Evolutionary conservation across 768 basidiomycete species (phyloP).

Genomic region (Leccinum disarticulatum): DNA sequence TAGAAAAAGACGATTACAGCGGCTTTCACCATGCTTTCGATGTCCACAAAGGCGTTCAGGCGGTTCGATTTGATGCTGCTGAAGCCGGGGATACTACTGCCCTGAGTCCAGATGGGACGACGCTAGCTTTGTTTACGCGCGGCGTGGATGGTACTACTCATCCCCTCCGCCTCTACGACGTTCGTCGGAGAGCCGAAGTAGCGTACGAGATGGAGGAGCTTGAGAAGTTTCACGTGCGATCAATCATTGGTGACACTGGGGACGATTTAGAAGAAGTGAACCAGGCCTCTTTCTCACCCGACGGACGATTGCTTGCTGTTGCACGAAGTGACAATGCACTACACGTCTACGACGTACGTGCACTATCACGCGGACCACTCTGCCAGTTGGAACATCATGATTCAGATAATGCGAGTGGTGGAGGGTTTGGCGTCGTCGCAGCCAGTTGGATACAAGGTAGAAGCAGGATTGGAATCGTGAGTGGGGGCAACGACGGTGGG

Average conservation of each 20-base stretch:
- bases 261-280: conserved; percentile 42
- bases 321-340: conserved; percentile 57
- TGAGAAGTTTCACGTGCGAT: conserved; percentile 32
- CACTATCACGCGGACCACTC: conserved; percentile 44
- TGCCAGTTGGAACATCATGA: conserved; percentile 50
- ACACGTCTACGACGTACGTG: conserved; percentile 65
- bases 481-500: conserved; percentile 66
- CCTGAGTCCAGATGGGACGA: conserved; percentile 44
- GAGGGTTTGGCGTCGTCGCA: conserved; percentile 49
- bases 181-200: conserved; percentile 33
- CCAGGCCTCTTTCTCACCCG: conserved; percentile 54
- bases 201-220: conserved; percentile 35
- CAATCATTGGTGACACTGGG: not conserved
- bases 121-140: conserved; percentile 34
- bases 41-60: conserved; percentile 19
- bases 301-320: conserved; percentile 58
- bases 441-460: conserved; percentile 52
- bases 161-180: conserved; percentile 53
- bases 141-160: conserved; percentile 23
- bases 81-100: conserved; percentile 57
- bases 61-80: conserved; percentile 41
- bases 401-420: conserved; percentile 29
- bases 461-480: conserved; percentile 49
- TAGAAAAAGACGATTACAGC: conserved; percentile 8
- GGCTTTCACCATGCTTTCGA: conserved; percentile 58